Base-by-base conservation (phyloP, 1,284 basidiomycete genomes). In the Papiliotrema fonsecae region DNA sequence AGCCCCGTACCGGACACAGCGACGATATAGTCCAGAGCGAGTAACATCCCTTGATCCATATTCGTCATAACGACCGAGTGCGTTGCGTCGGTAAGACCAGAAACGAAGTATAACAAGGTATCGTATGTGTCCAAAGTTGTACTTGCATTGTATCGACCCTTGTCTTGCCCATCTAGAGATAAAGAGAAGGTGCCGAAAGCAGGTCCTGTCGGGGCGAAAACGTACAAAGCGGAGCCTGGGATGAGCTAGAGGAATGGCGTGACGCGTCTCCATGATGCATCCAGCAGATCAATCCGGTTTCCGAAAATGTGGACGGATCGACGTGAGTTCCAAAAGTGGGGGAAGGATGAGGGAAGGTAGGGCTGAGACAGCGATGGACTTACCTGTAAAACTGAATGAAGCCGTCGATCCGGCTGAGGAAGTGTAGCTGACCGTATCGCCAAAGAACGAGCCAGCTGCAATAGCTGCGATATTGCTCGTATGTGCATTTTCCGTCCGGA, bases 171-270 rank as follows among this genome's bases (percentile, higher is more conserved):
- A 39, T 67, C 58, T 24, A 65, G 39, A 2, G 35, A 39, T 21
- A 65, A 30, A n/a, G 47, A 36, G 38, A 57, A 67, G 2, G 42
- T 41, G 1, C 59, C 61, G 49, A 64, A 65, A 1, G 40, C 51
- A 6, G 63, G 57, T 2, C 65, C 65, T 6, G 63, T 65, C 38
- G 58, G 52, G 11, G 63, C 65, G 48, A 60, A 62, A n/a, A 67
- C 35, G 32, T 62, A 65, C 10, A 64, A 6, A 19, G 63, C 63
- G 42, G 55, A 56, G 5, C 60, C 58, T 62, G 43, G 6, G 22
- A n/a, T 30, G 11, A 4, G 43, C n/a, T 18, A 18, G 21, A 38
- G n/a, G 21, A 49, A 22, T 35, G 31, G 16, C 11, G 18, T 30
- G 19, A 10, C 11, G 27, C 21, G 18, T 28, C 11, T 27, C 10